Evolutionary conservation across 768 basidiomycete species (phyloP).

Genomic region (Leccinum ochraceum): DNA sequence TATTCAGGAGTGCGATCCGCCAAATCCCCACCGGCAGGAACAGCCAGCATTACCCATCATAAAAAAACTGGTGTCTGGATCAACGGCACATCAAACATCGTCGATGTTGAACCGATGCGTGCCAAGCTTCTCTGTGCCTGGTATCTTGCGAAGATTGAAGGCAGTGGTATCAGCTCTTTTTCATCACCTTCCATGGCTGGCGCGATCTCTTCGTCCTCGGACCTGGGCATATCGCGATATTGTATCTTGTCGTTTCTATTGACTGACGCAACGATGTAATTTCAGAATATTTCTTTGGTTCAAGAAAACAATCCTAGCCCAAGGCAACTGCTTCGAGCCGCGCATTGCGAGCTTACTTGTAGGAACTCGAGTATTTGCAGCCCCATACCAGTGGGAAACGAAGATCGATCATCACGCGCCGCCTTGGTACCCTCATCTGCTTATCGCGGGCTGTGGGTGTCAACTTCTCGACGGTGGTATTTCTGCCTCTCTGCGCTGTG

Average conservation of each 20-base stretch:
- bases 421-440: not conserved
- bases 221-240: no score
- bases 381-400: not conserved
- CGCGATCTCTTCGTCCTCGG: no score
- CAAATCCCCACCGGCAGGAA: conserved; percentile 81
- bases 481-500: not conserved
- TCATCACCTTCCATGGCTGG: no score
- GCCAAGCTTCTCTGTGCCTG: no score
- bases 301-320: not conserved
- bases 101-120: no score
- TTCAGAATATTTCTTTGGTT: not conserved
- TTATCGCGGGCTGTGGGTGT: not conserved
- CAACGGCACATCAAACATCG: no score
- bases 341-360: not conserved
- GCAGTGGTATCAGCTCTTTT: no score
- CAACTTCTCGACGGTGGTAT: not conserved
- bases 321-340: not conserved
- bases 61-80: no score
- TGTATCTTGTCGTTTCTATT: not conserved
- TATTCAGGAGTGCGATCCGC: conserved; percentile 54
- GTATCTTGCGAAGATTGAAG: no score
- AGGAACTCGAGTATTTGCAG: no score
- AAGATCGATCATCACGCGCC: not conserved
- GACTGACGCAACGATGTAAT: not conserved
- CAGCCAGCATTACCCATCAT: conserved; percentile 28